Conservation (phyloP, 2,329 filamentous ascomycete genomes). For the Elsinoe batatas region DNA sequence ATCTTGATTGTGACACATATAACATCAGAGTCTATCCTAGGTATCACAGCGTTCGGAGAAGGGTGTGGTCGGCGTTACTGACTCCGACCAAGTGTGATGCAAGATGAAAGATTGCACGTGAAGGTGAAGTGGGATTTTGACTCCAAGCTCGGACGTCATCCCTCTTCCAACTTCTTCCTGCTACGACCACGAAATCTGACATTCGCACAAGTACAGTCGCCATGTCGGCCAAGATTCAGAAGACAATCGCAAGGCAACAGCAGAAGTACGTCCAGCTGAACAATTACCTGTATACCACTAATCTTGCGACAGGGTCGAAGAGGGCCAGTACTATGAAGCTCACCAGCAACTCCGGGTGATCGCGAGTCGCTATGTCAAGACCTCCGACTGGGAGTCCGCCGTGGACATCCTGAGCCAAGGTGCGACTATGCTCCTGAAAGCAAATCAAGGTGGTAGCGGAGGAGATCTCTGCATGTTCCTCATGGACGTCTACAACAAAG, state of each 20-base stretch:
- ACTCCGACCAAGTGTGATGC: background rate
- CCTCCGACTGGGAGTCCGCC: conserved; percentile 71
- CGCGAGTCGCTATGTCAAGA: conserved; percentile 85
- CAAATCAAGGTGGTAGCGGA: conserved; percentile 86
- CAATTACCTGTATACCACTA: background rate
- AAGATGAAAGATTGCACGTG: background rate
- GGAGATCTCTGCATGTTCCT: conserved; percentile 82
- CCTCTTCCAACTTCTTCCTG: conserved; percentile 1
- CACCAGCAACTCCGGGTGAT: conserved; percentile 97
- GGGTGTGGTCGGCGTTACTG: background rate
- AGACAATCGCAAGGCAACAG: conserved; percentile 66
- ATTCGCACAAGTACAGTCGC: conserved; percentile 59
- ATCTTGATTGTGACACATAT: background rate
- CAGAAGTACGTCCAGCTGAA: conserved; percentile 58
- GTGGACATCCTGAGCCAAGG: conserved; percentile 80
- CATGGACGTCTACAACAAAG: conserved; percentile 84
- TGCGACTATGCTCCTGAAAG: conserved; percentile 74
- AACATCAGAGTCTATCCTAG: background rate
- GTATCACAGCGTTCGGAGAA: background rate
- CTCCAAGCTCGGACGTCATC: background rate
- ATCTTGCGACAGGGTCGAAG: conserved; percentile 52
- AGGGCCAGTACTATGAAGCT: conserved; percentile 94
- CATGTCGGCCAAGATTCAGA: conserved; percentile 50
- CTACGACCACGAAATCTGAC: background rate
- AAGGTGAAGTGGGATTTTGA: background rate